phyloP scores from a whole-genome alignment of 225 moss, liverwort and hornwort species.

The Takakia lepidozioides region DNA sequence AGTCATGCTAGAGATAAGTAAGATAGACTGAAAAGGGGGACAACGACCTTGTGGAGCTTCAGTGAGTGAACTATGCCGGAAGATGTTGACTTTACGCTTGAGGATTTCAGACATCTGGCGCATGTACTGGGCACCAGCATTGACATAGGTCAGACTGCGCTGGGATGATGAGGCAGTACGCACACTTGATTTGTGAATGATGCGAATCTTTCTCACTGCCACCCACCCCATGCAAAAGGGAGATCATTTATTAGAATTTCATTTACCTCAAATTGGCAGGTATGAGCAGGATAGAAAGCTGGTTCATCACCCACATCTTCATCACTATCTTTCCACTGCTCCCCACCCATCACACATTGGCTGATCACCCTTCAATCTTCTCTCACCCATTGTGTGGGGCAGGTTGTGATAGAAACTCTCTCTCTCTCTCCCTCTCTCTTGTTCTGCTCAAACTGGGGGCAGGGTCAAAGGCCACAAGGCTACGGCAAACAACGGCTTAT shows the following conservation, averaged over 20 bases:
- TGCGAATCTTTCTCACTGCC: slow-evolving; percentile 91
- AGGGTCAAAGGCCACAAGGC: too few relatives aligned
- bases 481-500: too few relatives aligned
- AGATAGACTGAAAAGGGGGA: not conserved
- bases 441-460: too few relatives aligned
- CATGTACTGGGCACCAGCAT: slow-evolving; percentile 89
- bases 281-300: too few relatives aligned
- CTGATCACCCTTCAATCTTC: too few relatives aligned
- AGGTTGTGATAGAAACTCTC: too few relatives aligned
- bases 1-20: not conserved
- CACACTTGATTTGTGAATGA: slow-evolving; percentile 52
- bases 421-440: too few relatives aligned
- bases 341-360: too few relatives aligned
- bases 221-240: slow-evolving; percentile 49
- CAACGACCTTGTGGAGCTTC: slow-evolving; percentile 72
- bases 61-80: slow-evolving; percentile 51
- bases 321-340: too few relatives aligned
- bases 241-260: slow-evolving; percentile 29
- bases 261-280: too few relatives aligned
- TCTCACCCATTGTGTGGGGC: too few relatives aligned
- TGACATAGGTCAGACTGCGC: slow-evolving; percentile 87
- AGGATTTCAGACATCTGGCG: slow-evolving; percentile 93
- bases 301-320: too few relatives aligned
- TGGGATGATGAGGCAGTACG: slow-evolving; percentile 44
- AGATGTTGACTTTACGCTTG: slow-evolving; percentile 92